Percentiles rank a stretch among this genome's conserved stretches.
Evolutionary conservation across 1,284 basidiomycete species (phyloP).

Genomic region (Melampsora americana): DNA sequence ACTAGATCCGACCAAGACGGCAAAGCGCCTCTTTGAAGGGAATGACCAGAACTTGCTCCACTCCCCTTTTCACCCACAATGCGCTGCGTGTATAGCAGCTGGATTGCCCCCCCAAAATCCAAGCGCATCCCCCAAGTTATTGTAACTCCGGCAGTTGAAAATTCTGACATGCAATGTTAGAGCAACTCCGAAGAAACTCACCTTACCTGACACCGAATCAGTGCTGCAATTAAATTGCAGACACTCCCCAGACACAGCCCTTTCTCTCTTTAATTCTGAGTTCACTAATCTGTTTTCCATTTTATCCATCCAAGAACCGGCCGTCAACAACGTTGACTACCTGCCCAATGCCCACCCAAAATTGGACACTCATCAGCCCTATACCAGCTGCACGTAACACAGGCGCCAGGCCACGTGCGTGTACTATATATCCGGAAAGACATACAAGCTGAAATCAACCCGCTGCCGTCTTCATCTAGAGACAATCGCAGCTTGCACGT

Average conservation of each 20-base stretch:
- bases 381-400: not conserved
- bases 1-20: not conserved
- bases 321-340: not conserved
- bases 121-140: not conserved
- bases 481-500: not conserved
- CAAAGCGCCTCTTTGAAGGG: not conserved
- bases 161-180: not conserved
- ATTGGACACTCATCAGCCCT: not conserved
- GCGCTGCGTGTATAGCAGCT: no score
- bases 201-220: no score
- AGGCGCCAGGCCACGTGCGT: not conserved
- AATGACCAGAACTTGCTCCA: not conserved
- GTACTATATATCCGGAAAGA: slow-evolving; percentile 18
- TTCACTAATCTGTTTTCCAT: not conserved
- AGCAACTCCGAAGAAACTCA: not conserved
- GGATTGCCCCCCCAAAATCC: not conserved
- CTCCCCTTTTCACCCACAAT: not conserved
- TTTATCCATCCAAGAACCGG: slow-evolving; percentile 1
- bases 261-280: not conserved
- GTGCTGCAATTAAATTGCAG: not conserved
- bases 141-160: not conserved
- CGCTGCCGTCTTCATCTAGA: not conserved
- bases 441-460: not conserved
- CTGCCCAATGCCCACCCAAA: not conserved
- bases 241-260: slow-evolving; percentile 6